Conservation (phyloP, 345 rosid species). For the Euphorbia pulcherrima region DNA sequence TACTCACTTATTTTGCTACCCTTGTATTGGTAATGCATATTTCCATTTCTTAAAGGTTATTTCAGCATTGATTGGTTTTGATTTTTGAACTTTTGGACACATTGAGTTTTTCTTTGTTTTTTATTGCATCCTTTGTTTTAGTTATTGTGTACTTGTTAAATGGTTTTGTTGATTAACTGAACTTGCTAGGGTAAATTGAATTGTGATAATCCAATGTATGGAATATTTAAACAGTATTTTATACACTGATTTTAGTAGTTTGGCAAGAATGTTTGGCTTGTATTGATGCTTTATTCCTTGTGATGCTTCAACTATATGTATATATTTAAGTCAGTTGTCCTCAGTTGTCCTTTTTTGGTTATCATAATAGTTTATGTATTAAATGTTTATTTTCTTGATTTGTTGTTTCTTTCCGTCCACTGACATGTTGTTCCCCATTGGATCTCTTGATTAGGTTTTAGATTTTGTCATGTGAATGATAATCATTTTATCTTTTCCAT, state of each 20-base stretch:
- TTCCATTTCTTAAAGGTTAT: background rate
- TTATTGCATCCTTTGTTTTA: slow-evolving; percentile 8
- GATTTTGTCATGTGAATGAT: slow-evolving; percentile 25
- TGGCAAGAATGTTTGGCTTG: slow-evolving; percentile 28
- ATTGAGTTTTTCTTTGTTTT: background rate
- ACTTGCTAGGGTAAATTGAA: background rate
- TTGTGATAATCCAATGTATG: slow-evolving; percentile 16
- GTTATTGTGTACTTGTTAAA: background rate
- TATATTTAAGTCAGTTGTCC: background rate
- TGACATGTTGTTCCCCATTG: slow-evolving; percentile 23
- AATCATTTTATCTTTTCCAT: slow-evolving; percentile 9
- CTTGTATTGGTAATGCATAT: slow-evolving; percentile 18
- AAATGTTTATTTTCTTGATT: slow-evolving; percentile 9
- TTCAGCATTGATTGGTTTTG: slow-evolving; percentile 10
- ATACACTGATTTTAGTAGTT: background rate
- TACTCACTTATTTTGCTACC: slow-evolving; percentile 17
- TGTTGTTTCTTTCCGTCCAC: slow-evolving; percentile 22
- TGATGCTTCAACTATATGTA: slow-evolving; percentile 18
- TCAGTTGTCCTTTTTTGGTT: slow-evolving; percentile 21
- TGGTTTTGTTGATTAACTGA: slow-evolving; percentile 1
- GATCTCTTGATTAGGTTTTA: slow-evolving; percentile 9
- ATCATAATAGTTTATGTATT: slow-evolving; percentile 11
- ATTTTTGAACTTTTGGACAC: background rate
- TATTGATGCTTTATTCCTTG: slow-evolving; percentile 16
- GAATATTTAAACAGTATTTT: slow-evolving; percentile 12